Base-by-base conservation (phyloP, 768 basidiomycete genomes). In the Leucosporidium scottii region DNA sequence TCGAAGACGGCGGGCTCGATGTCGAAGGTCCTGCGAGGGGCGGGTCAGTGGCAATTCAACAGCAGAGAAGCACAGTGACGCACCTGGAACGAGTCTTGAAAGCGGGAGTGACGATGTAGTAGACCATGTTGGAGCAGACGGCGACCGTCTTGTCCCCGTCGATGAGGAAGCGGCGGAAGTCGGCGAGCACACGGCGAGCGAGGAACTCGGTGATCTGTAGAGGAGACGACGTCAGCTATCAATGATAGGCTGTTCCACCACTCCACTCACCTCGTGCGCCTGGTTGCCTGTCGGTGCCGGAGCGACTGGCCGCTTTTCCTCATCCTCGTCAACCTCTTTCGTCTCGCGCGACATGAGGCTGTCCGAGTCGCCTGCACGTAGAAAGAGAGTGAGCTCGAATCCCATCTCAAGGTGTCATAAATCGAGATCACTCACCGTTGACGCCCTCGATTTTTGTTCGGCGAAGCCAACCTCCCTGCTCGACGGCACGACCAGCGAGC, bases 111-210 rank as follows among this genome's bases (percentile, higher is more conserved):
- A 94, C 82, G 53, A 94, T 84, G 74, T 91, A 90, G 73, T 91
- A 89, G 23, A 90, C 82, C 53, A 98, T 85, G 73, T 89, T 91
- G 64, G 82, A 87, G 77, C 90, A 93, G 9, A 86, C 83, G n/a
- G 84, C 82, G 17, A 85, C 79, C 25, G 93, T 83, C 78, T 86
- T 90, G 78, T 98, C 94, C 48, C 85, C 84, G 70, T 98, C 94
- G 71, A 87, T 80, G 61, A 94, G 79, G 77, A 96, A 86, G 71
- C 68, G 65, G 7, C 65, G 62, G 51, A 69, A 49, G 60, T 67
- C 66, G n/a, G 60, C 56, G 6, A 70, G 59, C 7, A 64, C 55
- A 13, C 62, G 71, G 2, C 28, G 27, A 0, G 70, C 58, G 0
- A 72, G 59, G 54, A 65, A 72, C 31, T 49, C 36, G 20, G 64